Evolutionary conservation across 2,329 filamentous ascomycete species (phyloP), one percentile per base, ranked within the genome.

Genomic region (Calonectria henricotiae): DNA sequence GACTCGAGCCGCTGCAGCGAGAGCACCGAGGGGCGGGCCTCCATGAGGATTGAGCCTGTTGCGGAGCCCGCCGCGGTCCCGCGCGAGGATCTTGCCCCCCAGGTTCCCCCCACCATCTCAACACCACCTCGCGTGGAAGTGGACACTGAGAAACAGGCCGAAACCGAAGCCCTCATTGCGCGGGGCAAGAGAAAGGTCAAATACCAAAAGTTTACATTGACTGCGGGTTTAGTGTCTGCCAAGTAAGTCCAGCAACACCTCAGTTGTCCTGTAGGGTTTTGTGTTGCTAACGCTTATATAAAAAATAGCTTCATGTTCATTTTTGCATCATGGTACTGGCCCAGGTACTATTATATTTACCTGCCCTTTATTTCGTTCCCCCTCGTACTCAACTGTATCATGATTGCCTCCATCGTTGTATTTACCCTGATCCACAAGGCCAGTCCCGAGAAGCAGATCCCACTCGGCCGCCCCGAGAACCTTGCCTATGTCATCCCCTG

Each of bases 121-220:
- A 49, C 46, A 49, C 46, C 46, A 30, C 46, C 46, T 4, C 46
- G 46, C 23, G 46, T 49, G 20, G 25, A 49, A 20, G 46, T 49
- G 46, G 46, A 49, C 25, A 49, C 46, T 13, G 46, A 49, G 7
- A 49, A 30, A 13, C 46, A 49, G 23, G 13, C 23, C 7, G 46
- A 49, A 30, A 30, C 46, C 15, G 46, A 49, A 23, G 20, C 23
- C 13, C 46, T 49, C 46, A 27, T 27, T 49, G 13, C 46, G 23
- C 25, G 46, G 25, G 46, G 46, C 46, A 49, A 49, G 46, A 49
- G 46, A 49, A 49, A 49, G 46, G 46, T 49, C 46, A 49, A 49
- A 23, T 27, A 15, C 46, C 46, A 49, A 25, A 49, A 49, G 25
- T 49, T 23, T 23, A 49, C 46, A 12, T 13, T 49, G 46, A 13